Evolutionary conservation across 1,284 basidiomycete species (phyloP).

Genomic region (Leccinum proximum): DNA sequence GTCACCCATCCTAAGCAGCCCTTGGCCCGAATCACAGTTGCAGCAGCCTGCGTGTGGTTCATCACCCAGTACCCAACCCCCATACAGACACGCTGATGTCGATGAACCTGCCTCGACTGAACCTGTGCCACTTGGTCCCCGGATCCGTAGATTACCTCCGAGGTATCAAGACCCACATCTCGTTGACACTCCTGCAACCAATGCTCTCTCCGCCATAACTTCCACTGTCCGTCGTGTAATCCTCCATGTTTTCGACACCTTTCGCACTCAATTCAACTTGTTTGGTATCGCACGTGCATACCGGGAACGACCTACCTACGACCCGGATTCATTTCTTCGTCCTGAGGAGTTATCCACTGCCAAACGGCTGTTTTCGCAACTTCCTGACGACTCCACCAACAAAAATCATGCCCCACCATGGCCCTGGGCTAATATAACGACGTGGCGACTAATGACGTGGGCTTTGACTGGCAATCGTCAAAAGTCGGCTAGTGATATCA

Average conservation of each 20-base stretch:
- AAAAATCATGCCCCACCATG: background rate
- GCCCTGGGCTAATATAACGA: conserved; percentile 7
- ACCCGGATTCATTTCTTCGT: conserved; percentile 17
- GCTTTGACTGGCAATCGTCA: background rate
- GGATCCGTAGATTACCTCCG: background rate
- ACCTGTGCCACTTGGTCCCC: background rate
- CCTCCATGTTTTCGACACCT: conserved; percentile 4
- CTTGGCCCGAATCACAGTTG: too few relatives aligned
- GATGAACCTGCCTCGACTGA: background rate
- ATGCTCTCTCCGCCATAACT: background rate
- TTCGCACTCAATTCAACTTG: conserved; percentile 10
- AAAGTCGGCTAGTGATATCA: conserved; percentile 2
- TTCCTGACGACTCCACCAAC: background rate
- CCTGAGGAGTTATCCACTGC: background rate
- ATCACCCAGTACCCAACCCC: too few relatives aligned
- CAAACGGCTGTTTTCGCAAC: background rate
- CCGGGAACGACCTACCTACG: conserved; percentile 21
- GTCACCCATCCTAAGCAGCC: too few relatives aligned
- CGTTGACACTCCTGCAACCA: background rate
- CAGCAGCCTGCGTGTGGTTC: too few relatives aligned
- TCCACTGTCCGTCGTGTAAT: background rate
- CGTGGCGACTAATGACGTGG: conserved; percentile 5
- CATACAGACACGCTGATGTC: too few relatives aligned
- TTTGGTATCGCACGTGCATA: conserved; percentile 22
- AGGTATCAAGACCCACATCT: background rate